Base-by-base conservation (phyloP, 495 filamentous ascomycete genomes). In the Penicillium chermesinum region DNA sequence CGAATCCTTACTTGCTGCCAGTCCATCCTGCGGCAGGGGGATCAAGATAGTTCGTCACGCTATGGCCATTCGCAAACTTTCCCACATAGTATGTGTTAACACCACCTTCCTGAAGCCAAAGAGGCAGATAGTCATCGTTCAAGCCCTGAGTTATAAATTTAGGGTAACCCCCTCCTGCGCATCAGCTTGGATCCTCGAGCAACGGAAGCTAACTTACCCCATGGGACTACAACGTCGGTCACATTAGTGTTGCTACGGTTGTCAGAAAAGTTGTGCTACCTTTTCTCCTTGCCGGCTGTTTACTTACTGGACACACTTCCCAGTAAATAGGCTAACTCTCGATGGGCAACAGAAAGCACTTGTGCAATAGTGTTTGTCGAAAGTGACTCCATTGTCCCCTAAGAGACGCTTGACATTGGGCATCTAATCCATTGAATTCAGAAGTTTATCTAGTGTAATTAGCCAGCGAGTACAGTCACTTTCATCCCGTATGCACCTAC, bases 31-130 rank as follows among this genome's bases (percentile, higher is more conserved):
- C 72, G 3, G 70, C 65, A 50, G 69, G 68, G 0, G 82, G 81
- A 0, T 56, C 57, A 55, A 78, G 20, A 62, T 81, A 82, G 53
- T 79, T 81, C 7, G 71, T 52, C 3, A 73, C 58, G 0, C 67
- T 73, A 52, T 82, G 78, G 1, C 69, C 69, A 57, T 85, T 86
- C 60, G 82, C 79, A 0, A 85, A 67, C 58, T 85, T 86, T 22
- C 83, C 81, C 2, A 76, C 80, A 58, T 84, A 85, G 62, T 80
- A 83, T 0, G 82, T 86, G 52, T 78, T 68, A 56, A 85, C 85
- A 8, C 81, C 81, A 2, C 75, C 75, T 13, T 76, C 42, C 46
- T 85, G 80, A 2, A 86, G 67, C 82, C 83, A 86, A 0, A 83
- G 52, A 0, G 82, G 81, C 0, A 86, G 71, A 45, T 78, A 85